Conservation (phyloP, 2,329 filamentous ascomycete species). For the Pseudogymnoascus sp. region DNA sequence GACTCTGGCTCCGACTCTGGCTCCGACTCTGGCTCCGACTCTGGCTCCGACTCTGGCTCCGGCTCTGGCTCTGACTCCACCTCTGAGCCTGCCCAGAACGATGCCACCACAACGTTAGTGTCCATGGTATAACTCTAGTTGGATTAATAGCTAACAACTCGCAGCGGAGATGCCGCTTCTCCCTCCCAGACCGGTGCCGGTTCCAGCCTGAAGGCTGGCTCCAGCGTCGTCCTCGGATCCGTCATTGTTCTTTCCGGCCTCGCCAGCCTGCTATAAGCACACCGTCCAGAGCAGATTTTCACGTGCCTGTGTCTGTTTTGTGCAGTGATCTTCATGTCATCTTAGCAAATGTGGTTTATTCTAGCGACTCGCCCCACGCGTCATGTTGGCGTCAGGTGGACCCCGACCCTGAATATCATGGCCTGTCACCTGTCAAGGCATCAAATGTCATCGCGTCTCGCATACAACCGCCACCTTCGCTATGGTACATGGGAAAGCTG, state of each 20-base stretch:
- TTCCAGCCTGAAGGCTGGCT: conserved; percentile 1
- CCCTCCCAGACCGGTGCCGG: not conserved
- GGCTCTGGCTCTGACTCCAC: conserved; percentile 15
- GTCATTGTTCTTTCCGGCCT: conserved; percentile 7
- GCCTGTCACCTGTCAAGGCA: not conserved
- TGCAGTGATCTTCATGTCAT: conserved; percentile 1
- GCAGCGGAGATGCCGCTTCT: not conserved
- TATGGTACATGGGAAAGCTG: not conserved
- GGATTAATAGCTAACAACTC: conserved; percentile 3
- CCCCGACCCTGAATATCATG: not conserved
- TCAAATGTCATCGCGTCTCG: not conserved
- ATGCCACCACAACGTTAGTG: conserved; percentile 11
- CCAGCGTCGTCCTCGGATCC: conserved; percentile 6
- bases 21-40: conserved; percentile 15
- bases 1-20: conserved; percentile 12
- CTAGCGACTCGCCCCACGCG: not conserved
- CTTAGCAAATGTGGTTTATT: not conserved
- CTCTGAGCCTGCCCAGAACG: conserved; percentile 13
- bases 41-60: conserved; percentile 13
- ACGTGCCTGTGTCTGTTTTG: not conserved
- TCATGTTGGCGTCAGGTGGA: not conserved
- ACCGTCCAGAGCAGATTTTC: not conserved
- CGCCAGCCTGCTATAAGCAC: conserved; percentile 8
- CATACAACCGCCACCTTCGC: not conserved
- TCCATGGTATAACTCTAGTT: not conserved